Evolutionary conservation across 257 asterid genomes (phyloP).

Genomic region (Penstemon eatonii): DNA sequence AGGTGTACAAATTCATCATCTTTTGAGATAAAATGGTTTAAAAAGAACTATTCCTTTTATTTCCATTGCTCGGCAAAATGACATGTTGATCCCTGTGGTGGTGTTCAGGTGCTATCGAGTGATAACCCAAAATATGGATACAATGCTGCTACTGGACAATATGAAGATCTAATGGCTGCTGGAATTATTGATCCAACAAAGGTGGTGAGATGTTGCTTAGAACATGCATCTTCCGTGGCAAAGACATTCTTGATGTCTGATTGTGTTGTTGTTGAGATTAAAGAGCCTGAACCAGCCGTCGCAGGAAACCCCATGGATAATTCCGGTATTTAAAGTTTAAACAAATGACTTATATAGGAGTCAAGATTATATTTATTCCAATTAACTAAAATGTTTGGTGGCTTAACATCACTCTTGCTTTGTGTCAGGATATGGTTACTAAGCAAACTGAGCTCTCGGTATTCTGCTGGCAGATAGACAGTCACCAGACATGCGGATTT

Average conservation of each 20-base stretch:
- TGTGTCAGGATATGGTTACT: too few species aligned
- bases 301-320: too few species aligned
- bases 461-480: too few species aligned
- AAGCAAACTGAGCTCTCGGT: too few species aligned
- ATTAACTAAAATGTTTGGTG: too few species aligned
- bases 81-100: neutral
- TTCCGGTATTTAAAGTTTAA: too few species aligned
- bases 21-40: neutral
- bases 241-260: slow-evolving; percentile 54
- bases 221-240: slow-evolving; percentile 58
- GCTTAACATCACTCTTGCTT: too few species aligned
- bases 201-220: slow-evolving; percentile 69
- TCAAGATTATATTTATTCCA: too few species aligned
- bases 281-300: slow-evolving; percentile 43
- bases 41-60: neutral
- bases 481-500: too few species aligned
- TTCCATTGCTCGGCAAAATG: neutral
- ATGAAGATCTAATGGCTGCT: slow-evolving; percentile 58
- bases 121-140: slow-evolving; percentile 53
- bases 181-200: slow-evolving; percentile 64
- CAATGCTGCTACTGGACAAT: slow-evolving; percentile 62
- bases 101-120: slow-evolving; percentile 44
- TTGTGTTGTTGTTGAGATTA: slow-evolving; percentile 53
- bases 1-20: neutral
- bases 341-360: too few species aligned